phyloP scores from a whole-genome alignment of 371 early-diverging fungal genomes.

The Apophysomyces trapeziformis region DNA sequence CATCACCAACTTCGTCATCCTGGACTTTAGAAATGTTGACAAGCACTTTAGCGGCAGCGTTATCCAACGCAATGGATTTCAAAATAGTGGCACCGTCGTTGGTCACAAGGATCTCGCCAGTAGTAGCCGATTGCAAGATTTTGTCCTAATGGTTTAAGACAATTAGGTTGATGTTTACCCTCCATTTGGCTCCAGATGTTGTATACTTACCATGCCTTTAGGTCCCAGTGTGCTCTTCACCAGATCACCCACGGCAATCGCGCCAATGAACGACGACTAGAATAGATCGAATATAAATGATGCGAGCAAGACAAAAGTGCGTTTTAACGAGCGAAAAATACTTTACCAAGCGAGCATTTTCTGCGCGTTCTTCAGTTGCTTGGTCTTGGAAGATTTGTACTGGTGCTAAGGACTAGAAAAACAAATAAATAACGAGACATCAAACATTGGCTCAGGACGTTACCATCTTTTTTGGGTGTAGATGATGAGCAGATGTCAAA shows the following conservation, averaged over 20 bases:
- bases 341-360: constrained; percentile 94
- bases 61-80: constrained; percentile 97
- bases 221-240: constrained; percentile 93
- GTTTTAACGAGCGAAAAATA: neutral
- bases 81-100: constrained; percentile 99
- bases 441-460: neutral
- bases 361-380: constrained; percentile 95
- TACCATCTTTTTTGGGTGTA: neutral
- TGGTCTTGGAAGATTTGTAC: constrained; percentile 91
- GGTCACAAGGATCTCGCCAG: constrained; percentile 92
- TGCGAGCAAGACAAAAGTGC: constrained; percentile 2
- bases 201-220: constrained; percentile 77
- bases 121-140: constrained; percentile 92
- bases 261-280: constrained; percentile 88
- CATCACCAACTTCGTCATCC: constrained; percentile 99
- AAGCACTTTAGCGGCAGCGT: constrained; percentile 98
- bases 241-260: constrained; percentile 97
- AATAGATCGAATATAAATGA: neutral
- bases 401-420: constrained; percentile 66
- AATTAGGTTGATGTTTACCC: constrained; percentile 13
- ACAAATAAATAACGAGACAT: neutral
- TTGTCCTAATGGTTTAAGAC: constrained; percentile 78
- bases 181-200: neutral
- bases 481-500: constrained; percentile 11
- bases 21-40: constrained; percentile 99